These are phyloP conservation scores for Neurospora cerealis DNA, from an alignment of 495 filamentous ascomycete genomes.

Conservation along the genomic window DNA sequence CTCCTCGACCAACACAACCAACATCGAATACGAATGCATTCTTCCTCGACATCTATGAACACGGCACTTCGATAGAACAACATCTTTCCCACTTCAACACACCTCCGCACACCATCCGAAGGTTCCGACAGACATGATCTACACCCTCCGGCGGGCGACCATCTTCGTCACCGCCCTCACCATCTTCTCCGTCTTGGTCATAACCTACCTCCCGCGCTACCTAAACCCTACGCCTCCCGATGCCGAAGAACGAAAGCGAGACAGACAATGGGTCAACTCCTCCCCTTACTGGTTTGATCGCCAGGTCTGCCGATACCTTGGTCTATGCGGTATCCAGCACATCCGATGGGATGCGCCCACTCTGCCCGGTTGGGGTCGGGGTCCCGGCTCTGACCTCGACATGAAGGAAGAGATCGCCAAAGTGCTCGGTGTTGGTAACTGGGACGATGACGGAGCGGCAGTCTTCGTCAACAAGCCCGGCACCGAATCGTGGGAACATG, in stretches of 20 bases:
- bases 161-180: constrained; percentile 18
- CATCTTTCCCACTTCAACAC: background rate
- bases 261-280: constrained; percentile 59
- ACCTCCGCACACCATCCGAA: background rate
- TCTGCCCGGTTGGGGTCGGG: constrained; percentile 18
- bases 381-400: constrained; percentile 6
- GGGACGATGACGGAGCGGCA: constrained; percentile 7
- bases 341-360: constrained; percentile 40
- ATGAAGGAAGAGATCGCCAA: background rate
- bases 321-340: constrained; percentile 61
- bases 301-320: constrained; percentile 62
- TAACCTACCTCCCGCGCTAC: constrained; percentile 24
- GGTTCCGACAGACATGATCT: constrained; percentile 15
- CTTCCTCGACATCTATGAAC: background rate
- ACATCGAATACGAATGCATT: background rate
- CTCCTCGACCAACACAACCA: background rate
- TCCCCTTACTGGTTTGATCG: constrained; percentile 65
- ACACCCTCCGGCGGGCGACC: constrained; percentile 26
- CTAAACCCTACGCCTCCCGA: constrained; percentile 36
- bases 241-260: constrained; percentile 42
- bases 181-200: constrained; percentile 21
- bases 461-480: constrained; percentile 4
- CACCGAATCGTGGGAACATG: constrained; percentile 16
- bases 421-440: background rate
- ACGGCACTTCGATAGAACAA: background rate